phyloP scores from a whole-genome alignment of 1,139 yeast species.

The Candida tunisiensis region DNA sequence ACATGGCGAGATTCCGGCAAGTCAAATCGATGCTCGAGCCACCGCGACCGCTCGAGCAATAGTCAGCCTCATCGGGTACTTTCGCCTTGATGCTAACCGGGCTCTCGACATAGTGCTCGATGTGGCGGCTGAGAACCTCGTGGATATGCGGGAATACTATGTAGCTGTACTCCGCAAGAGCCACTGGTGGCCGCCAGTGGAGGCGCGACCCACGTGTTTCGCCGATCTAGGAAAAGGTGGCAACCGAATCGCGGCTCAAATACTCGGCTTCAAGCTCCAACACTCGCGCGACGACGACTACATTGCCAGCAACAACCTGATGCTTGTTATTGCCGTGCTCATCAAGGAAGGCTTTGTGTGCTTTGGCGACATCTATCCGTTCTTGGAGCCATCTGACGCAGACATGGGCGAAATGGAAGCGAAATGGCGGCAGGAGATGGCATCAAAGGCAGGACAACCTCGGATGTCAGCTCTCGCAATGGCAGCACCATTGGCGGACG shows the following conservation, averaged over 20 bases:
- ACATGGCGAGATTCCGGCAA: too few relatives aligned
- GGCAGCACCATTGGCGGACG: slow-evolving; percentile 7
- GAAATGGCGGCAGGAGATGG: slow-evolving; percentile 1
- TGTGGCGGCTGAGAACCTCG: slow-evolving; percentile 28
- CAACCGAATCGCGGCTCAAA: slow-evolving; percentile 32
- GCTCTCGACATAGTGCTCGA: slow-evolving; percentile 47
- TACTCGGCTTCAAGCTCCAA: slow-evolving; percentile 1
- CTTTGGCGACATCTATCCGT: slow-evolving; percentile 3
- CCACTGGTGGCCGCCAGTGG: slow-evolving; percentile 23
- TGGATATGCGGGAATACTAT: slow-evolving; percentile 29
- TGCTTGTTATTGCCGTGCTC: slow-evolving; percentile 3
- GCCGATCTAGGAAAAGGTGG: slow-evolving; percentile 28
- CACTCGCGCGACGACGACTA: background rate
- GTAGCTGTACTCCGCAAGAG: slow-evolving; percentile 33
- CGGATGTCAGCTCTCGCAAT: slow-evolving; percentile 5
- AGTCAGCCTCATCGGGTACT: slow-evolving; percentile 56
- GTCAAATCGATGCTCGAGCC: too few relatives aligned
- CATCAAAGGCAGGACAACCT: background rate
- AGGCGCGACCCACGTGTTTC: background rate
- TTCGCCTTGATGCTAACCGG: slow-evolving; percentile 58
- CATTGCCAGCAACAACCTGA: background rate
- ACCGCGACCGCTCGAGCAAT: slow-evolving; percentile 31
- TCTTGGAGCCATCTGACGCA: slow-evolving; percentile 2
- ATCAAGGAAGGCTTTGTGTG: slow-evolving; percentile 2
- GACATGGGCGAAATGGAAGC: slow-evolving; percentile 1